Percentiles rank a stretch among this genome's conserved stretches.
phyloP scores from a whole-genome alignment of 2,329 filamentous ascomycete species.

The Ascosphaera acerosa region DNA sequence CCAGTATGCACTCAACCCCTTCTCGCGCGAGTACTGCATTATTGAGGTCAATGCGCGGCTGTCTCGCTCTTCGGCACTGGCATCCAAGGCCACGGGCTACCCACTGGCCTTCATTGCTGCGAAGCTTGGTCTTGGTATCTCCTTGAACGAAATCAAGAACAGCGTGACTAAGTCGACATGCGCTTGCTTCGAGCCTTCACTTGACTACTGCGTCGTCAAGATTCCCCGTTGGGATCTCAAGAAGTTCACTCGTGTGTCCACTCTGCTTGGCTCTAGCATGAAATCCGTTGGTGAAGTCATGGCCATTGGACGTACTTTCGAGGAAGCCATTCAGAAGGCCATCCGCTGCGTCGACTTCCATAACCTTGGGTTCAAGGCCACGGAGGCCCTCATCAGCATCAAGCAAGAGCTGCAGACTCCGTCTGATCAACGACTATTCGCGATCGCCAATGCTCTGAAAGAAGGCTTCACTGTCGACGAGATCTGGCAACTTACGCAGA shows the following conservation, averaged over 20 bases:
- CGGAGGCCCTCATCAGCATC: constrained; percentile 77
- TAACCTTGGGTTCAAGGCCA: constrained; percentile 87
- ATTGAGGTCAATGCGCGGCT: constrained; percentile 97
- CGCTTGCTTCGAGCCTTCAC: constrained; percentile 92
- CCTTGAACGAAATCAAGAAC: constrained; percentile 89
- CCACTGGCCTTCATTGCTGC: constrained; percentile 90
- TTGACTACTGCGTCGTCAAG: constrained; percentile 97
- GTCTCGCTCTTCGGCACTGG: constrained; percentile 73
- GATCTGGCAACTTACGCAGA: constrained; percentile 95
- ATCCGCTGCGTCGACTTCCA: constrained; percentile 88
- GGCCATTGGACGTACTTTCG: constrained; percentile 89
- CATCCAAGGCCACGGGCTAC: constrained; percentile 93
- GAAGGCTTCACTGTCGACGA: constrained; percentile 82
- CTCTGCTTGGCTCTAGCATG: constrained; percentile 90
- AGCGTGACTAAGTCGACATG: constrained; percentile 87
- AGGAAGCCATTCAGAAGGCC: constrained; percentile 95
- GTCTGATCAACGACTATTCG: constrained; percentile 89
- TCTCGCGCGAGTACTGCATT: constrained; percentile 91
- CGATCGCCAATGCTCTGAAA: constrained; percentile 94
- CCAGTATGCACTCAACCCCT: constrained; percentile 89
- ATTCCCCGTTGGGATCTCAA: constrained; percentile 98
- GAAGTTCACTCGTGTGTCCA: constrained; percentile 94
- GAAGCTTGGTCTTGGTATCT: constrained; percentile 84
- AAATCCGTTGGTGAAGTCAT: constrained; percentile 99
- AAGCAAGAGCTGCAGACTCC: constrained; percentile 91